Conservation (phyloP, 257 asterid species). For the Misopates orontium region DNA sequence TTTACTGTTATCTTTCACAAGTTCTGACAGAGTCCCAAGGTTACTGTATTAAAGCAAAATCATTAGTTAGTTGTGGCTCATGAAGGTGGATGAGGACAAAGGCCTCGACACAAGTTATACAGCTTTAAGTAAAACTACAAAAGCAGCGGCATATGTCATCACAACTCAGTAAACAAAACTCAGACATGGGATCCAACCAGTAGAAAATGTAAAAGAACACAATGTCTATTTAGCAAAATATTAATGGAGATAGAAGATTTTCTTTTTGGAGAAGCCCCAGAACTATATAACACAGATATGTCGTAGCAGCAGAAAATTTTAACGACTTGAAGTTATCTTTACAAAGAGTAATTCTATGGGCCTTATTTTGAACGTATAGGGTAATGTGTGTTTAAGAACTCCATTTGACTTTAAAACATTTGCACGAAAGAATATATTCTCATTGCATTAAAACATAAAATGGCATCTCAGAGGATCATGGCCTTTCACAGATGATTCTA, state of each 20-base stretch:
- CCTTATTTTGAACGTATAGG: conserved; percentile 12
- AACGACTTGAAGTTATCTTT: not conserved
- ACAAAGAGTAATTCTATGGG: not conserved
- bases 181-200: conserved; percentile 15
- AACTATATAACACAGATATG: not conserved
- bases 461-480: conserved; percentile 1
- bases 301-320: not conserved
- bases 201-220: conserved; percentile 6
- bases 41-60: conserved; percentile 53
- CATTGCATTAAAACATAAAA: conserved; percentile 3
- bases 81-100: conserved; percentile 19
- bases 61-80: conserved; percentile 18
- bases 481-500: conserved; percentile 25
- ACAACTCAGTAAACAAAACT: conserved; percentile 13
- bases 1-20: conserved; percentile 79
- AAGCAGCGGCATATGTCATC: conserved; percentile 14
- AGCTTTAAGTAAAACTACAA: conserved; percentile 19
- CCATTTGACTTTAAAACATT: conserved; percentile 2
- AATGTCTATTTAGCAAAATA: conserved; percentile 2
- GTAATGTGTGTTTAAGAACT: not conserved
- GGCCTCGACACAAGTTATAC: not conserved
- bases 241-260: conserved; percentile 14
- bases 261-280: not conserved
- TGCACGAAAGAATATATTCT: not conserved
- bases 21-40: conserved; percentile 63